phyloP scores from a whole-genome alignment of 2,329 filamentous ascomycete genomes.

The Thelonectria discophora region DNA sequence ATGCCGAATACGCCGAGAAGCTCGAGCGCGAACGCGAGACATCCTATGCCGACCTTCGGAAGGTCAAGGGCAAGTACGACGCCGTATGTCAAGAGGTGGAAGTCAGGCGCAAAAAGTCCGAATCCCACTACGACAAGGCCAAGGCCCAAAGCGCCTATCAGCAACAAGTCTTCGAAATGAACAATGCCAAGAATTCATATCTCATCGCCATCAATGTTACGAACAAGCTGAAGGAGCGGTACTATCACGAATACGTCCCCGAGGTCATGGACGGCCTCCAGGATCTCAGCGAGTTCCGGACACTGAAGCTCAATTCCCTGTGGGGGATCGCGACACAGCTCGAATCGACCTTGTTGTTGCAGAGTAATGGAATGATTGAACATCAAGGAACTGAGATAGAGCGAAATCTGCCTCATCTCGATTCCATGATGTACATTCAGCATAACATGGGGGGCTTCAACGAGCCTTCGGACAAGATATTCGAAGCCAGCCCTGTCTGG shows the following conservation, averaged over 20 bases:
- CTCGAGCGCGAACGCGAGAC: constrained; percentile 88
- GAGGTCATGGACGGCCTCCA: constrained; percentile 93
- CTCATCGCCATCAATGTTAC: constrained; percentile 95
- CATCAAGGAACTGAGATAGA: constrained; percentile 82
- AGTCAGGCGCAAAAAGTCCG: constrained; percentile 91
- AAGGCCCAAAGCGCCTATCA: constrained; percentile 94
- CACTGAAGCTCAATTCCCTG: constrained; percentile 81
- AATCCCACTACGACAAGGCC: constrained; percentile 90
- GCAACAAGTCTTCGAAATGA: constrained; percentile 93
- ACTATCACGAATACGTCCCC: constrained; percentile 96
- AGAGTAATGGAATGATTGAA: constrained; percentile 76
- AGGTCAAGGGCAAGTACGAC: constrained; percentile 94
- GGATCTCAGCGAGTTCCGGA: constrained; percentile 90
- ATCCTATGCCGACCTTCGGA: constrained; percentile 85
- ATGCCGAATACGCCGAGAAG: constrained; percentile 87
- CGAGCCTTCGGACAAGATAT: constrained; percentile 84
- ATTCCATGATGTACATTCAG: constrained; percentile 97
- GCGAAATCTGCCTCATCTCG: constrained; percentile 86
- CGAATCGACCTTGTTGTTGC: constrained; percentile 80
- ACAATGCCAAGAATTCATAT: constrained; percentile 98
- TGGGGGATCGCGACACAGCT: constrained; percentile 85
- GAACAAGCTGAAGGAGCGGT: constrained; percentile 96
- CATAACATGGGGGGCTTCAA: constrained; percentile 87
- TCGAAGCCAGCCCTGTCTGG: constrained; percentile 97
- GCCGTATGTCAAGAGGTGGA: constrained; percentile 93